Percentiles rank a stretch among this genome's conserved stretches.
Evolutionary conservation across 2,329 filamentous ascomycete genomes (phyloP).

Genomic region (Ceratocystis alfenasii): DNA sequence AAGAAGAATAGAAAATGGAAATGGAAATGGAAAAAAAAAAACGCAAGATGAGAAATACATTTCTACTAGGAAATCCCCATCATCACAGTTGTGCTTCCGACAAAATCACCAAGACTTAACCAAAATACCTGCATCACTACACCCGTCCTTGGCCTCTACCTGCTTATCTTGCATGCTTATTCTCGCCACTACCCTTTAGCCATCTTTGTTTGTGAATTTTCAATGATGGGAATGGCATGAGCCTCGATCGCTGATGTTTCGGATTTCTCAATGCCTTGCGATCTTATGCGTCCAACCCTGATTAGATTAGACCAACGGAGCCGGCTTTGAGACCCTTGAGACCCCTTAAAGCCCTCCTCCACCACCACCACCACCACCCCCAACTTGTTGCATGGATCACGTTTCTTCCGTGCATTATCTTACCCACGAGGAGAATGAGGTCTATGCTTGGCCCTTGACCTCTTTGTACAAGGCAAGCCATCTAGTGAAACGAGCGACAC

Average conservation of each 20-base stretch:
- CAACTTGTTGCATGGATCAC: background rate
- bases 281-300: background rate
- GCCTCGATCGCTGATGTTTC: conserved; percentile 6
- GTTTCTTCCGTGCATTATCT: background rate
- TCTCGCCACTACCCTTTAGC: background rate
- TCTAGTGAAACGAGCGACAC: background rate
- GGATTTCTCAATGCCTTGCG: conserved; percentile 1
- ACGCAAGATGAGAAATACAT: background rate
- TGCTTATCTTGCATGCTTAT: background rate
- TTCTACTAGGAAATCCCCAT: background rate
- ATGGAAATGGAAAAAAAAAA: background rate
- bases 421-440: background rate
- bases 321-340: background rate
- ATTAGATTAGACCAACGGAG: background rate
- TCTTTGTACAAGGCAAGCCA: background rate
- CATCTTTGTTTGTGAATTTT: background rate
- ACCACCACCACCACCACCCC: too few species aligned
- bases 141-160: background rate
- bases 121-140: background rate
- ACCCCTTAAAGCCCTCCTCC: background rate
- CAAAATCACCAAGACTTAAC: background rate
- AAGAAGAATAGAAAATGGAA: too few species aligned
- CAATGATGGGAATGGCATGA: background rate
- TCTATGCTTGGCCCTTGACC: background rate
- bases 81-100: background rate